phyloP scores from a whole-genome alignment of 495 filamentous ascomycete species.

The Penicillium egyptiacum region DNA sequence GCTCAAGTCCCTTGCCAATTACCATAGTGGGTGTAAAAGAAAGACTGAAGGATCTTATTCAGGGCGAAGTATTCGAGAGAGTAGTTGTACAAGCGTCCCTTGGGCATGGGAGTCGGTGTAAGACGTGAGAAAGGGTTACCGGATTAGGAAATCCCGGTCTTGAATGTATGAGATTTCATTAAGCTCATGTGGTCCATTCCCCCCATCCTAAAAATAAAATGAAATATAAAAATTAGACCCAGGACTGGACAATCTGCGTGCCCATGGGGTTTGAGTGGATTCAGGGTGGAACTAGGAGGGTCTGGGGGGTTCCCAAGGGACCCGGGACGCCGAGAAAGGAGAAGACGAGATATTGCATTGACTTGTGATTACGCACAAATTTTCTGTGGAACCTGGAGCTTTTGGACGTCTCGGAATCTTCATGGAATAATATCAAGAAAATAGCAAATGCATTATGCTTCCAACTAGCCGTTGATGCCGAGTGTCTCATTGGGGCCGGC shows the following conservation, averaged over 20 bases:
- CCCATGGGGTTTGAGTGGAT: constrained; percentile 4
- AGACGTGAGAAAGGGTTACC: constrained; percentile 14
- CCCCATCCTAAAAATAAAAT: constrained; percentile 9
- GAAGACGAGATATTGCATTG: constrained; percentile 5
- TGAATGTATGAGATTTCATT: constrained; percentile 5
- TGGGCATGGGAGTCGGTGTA: constrained; percentile 13
- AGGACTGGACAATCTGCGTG: constrained; percentile 5
- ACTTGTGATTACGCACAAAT: neutral
- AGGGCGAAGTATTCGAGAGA: neutral
- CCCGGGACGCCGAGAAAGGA: constrained; percentile 11
- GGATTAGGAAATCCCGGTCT: constrained; percentile 22
- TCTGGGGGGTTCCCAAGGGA: neutral
- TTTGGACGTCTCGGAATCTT: neutral
- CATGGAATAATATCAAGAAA: neutral
- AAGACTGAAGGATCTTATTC: neutral
- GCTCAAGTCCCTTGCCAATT: neutral
- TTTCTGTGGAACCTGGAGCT: constrained; percentile 1
- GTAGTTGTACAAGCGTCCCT: neutral
- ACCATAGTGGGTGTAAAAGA: neutral
- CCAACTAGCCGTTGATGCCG: neutral
- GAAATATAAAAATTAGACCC: constrained; percentile 5
- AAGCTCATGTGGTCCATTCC: constrained; percentile 10
- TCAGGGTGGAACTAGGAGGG: constrained; percentile 6
- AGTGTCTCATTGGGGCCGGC: constrained; percentile 1
- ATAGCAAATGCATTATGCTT: neutral